Base-by-base conservation (phyloP, 2,329 filamentous ascomycete species). In the Colletotrichum chlorophyti region DNA sequence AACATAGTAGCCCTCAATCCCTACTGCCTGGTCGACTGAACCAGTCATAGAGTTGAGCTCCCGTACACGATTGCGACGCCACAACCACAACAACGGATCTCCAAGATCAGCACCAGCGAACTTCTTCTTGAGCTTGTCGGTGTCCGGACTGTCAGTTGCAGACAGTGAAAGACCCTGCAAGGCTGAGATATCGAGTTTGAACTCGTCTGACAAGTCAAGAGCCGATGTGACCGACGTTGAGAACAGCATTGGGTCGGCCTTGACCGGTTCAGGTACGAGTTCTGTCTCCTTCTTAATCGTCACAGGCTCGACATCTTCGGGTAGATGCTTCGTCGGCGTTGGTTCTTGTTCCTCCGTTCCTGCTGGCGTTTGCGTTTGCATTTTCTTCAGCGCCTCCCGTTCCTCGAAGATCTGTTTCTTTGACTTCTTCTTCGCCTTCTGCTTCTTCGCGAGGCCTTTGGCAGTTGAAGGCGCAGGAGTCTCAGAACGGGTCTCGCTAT, bases 351-450 rank as follows among this genome's bases (percentile, higher is more conserved):
- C 60, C 24, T 65, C 58, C 14, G 40, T 54, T 27, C 64, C 62
- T 17, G 52, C 48, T 71, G 78, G 50, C 69, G 77, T 65, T 74
- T 64, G 76, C 60, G 83, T 79, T 57, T 85, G 81, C 55, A 83
- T 78, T 58, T 79, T 77, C 63, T 86, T 86, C 52, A 85, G 73
- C 10, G 83, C 83, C 66, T 88, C 83, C 17, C 83, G 80, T 68
- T 91, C 88, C 68, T 90, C 87, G 41, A 89, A 83, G 3, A 91
- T 71, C 68, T 93, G 87, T 71, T 91, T 93, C 79, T 93, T 93
- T 0, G 88, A 84, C 73, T 91, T 92, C 77, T 85, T 91, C 78
- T 91, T 91, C 4, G 82, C 64, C 69, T 88, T 89, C 40, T 76
- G 68, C 34, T 80, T 79, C 72, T 87, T 88, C 72, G 84, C 85